A percentile compares a stretch with the other conserved stretches of the same genome.
phyloP scores from a whole-genome alignment of 495 filamentous ascomycete genomes.

The Hypoxylon cercidicola region DNA sequence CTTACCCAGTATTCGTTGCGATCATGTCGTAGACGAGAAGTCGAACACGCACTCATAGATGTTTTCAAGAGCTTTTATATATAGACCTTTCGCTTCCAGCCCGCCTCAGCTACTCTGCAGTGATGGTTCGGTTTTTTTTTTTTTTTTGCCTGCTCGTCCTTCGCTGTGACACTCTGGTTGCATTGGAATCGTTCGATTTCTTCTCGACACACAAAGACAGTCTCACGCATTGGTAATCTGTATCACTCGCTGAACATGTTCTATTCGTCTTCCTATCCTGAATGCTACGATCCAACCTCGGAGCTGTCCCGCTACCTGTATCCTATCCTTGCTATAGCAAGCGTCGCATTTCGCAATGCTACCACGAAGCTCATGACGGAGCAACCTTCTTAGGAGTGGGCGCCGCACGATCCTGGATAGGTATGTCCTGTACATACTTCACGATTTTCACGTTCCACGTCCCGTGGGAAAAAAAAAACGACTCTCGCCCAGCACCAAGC shows the following conservation, averaged over 20 bases:
- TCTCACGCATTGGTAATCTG: slow-evolving; percentile 16
- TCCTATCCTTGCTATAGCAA: too few species aligned
- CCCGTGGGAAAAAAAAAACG: too few species aligned
- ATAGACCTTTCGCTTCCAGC: slow-evolving; percentile 27
- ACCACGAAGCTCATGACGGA: too few species aligned
- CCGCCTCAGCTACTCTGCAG: too few species aligned
- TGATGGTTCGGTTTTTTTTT: too few species aligned
- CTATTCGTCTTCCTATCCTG: not conserved
- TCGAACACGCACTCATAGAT: slow-evolving; percentile 2
- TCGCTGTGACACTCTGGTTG: slow-evolving; percentile 25
- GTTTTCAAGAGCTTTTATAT: slow-evolving; percentile 25
- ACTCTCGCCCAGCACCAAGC: too few species aligned
- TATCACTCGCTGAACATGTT: slow-evolving; percentile 7
- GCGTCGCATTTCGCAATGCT: too few species aligned
- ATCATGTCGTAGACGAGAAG: slow-evolving; percentile 21
- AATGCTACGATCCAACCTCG: not conserved
- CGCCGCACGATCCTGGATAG: too few species aligned
- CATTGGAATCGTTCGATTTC: slow-evolving; percentile 28
- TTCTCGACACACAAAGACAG: slow-evolving; percentile 14
- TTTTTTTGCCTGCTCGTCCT: not conserved
- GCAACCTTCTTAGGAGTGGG: too few species aligned
- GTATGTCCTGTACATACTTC: too few species aligned
- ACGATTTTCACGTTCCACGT: too few species aligned
- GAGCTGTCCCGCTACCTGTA: not conserved
- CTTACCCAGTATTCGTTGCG: slow-evolving; percentile 10